Conservation (phyloP, 2,329 filamentous ascomycete species). For the Beauveria caledonica region DNA sequence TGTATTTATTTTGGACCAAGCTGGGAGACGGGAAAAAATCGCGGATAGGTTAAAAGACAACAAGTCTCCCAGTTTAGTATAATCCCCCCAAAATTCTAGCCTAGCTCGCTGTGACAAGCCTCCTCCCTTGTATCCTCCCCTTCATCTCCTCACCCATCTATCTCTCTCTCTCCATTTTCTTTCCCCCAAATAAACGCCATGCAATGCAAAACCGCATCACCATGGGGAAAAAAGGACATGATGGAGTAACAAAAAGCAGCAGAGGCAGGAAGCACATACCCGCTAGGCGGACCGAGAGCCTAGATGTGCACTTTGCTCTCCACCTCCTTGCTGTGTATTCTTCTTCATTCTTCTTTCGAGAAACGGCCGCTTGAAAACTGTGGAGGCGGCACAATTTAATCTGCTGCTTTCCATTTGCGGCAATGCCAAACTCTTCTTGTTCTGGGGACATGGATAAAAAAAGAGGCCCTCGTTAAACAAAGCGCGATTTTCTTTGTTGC, state of each 20-base stretch:
- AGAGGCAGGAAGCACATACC: not conserved
- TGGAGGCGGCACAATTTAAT: not conserved
- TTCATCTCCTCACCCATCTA: not conserved
- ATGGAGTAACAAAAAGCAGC: not conserved
- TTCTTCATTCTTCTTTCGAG: no score
- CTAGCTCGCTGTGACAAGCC: not conserved
- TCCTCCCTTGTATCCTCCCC: no score
- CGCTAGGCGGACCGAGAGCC: not conserved
- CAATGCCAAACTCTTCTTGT: not conserved
- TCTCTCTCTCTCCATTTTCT: constrained; percentile 19
- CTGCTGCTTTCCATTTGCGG: not conserved
- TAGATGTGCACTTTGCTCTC: no score
- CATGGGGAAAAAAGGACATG: not conserved
- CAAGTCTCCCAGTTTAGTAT: not conserved
- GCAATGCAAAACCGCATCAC: constrained; percentile 16
- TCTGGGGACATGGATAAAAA: not conserved
- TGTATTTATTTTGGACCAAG: constrained; percentile 1
- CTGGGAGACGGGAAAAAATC: constrained; percentile 1
- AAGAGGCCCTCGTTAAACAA: not conserved
- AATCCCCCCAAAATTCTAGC: constrained; percentile 9
- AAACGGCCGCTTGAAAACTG: no score
- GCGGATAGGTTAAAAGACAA: not conserved
- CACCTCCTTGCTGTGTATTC: no score
- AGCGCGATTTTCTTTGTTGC: constrained; percentile 16
- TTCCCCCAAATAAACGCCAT: constrained; percentile 20